phyloP scores from a whole-genome alignment of 306 rosid species.

The Betula pendula region DNA sequence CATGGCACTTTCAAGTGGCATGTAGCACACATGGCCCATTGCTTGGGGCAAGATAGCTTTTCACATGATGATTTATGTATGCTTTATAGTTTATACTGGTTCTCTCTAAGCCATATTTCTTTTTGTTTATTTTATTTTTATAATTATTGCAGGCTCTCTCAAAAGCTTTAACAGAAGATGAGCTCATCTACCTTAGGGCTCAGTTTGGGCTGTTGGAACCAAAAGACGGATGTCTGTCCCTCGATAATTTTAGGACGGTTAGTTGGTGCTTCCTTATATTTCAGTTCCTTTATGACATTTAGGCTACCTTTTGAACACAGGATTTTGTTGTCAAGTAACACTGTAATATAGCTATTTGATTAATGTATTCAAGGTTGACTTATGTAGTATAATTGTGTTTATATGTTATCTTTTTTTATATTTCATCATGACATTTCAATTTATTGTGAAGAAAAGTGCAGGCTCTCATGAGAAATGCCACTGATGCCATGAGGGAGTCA shows the following conservation, averaged over 20 bases:
- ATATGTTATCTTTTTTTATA: slow-evolving; percentile 1
- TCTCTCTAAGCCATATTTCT: slow-evolving; percentile 5
- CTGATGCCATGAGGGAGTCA: slow-evolving; percentile 93
- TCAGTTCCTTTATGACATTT: slow-evolving; percentile 17
- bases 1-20: slow-evolving; percentile 3
- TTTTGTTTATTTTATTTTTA: slow-evolving; percentile 8
- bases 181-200: slow-evolving; percentile 72
- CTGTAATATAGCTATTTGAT: background rate
- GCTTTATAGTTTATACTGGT: background rate
- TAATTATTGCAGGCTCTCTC: slow-evolving; percentile 73
- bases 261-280: slow-evolving; percentile 31
- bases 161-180: slow-evolving; percentile 78
- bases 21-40: background rate
- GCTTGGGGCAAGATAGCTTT: slow-evolving; percentile 11
- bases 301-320: slow-evolving; percentile 11
- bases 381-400: background rate
- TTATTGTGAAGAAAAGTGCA: slow-evolving; percentile 37
- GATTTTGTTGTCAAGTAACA: slow-evolving; percentile 11
- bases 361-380: background rate
- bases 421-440: slow-evolving; percentile 30
- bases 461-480: slow-evolving; percentile 83
- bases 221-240: slow-evolving; percentile 58
- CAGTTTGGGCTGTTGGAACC: slow-evolving; percentile 88
- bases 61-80: background rate
- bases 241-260: slow-evolving; percentile 79